phyloP scores from a whole-genome alignment of 75 land plant genomes.

The Picea glauca region DNA sequence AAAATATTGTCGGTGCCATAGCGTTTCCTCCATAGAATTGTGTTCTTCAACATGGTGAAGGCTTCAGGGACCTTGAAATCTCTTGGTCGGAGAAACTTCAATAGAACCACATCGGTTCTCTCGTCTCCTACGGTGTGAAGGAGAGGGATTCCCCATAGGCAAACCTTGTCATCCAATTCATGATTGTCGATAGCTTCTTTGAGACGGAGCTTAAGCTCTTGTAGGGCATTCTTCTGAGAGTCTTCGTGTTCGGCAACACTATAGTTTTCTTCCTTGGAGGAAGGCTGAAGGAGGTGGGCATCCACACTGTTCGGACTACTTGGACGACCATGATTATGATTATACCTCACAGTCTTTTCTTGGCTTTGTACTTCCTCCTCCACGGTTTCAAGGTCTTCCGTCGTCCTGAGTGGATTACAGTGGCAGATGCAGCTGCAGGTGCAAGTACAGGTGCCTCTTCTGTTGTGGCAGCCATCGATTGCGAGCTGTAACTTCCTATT shows the following conservation, averaged over 20 bases:
- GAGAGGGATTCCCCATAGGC: conserved; percentile 63
- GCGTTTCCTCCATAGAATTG: conserved; percentile 43
- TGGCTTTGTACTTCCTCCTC: no score
- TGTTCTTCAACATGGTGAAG: conserved; percentile 51
- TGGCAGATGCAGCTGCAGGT: background rate
- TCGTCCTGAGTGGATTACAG: background rate
- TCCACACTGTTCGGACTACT: conserved; percentile 4
- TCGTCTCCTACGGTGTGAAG: conserved; percentile 42
- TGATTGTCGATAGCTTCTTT: conserved; percentile 38
- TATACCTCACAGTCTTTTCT: background rate
- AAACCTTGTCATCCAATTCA: conserved; percentile 30
- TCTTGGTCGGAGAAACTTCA: conserved; percentile 66
- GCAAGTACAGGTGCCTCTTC: conserved; percentile 8
- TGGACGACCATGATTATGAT: background rate
- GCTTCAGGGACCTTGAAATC: conserved; percentile 70
- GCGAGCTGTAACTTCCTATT: background rate
- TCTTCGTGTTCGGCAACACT: conserved; percentile 52
- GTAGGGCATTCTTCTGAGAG: conserved; percentile 64
- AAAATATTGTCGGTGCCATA: conserved; percentile 34
- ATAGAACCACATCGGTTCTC: conserved; percentile 52
- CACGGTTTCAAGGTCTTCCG: background rate
- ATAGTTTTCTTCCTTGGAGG: conserved; percentile 79
- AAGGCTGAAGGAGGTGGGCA: conserved; percentile 10
- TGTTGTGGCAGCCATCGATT: conserved; percentile 5
- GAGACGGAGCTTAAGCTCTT: conserved; percentile 53